Evolutionary conservation across 2,329 filamentous ascomycete species (phyloP).

Genomic region (Penicillium frequentans): DNA sequence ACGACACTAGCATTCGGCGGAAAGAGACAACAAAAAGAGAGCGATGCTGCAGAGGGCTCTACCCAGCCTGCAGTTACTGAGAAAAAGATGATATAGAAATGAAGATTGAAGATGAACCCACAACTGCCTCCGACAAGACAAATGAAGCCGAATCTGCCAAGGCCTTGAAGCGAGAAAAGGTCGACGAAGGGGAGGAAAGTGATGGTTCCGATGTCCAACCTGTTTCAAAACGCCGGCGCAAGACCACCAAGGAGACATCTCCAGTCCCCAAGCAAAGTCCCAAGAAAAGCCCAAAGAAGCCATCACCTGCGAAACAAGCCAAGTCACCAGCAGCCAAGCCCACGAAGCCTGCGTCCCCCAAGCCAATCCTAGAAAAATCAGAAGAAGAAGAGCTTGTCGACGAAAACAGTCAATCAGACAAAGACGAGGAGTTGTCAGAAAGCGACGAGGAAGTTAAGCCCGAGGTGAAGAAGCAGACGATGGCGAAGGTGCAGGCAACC

Average conservation of each 20-base stretch:
- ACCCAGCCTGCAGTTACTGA: conserved; percentile 25
- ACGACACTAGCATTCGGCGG: conserved; percentile 72
- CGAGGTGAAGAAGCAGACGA: conserved; percentile 69
- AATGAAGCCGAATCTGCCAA: conserved; percentile 14
- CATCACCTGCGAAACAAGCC: conserved; percentile 20
- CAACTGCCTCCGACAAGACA: neutral
- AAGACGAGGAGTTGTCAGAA: conserved; percentile 40
- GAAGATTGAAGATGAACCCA: conserved; percentile 6
- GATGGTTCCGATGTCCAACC: conserved; percentile 61
- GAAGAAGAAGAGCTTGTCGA: conserved; percentile 35
- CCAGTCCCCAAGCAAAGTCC: conserved; percentile 9
- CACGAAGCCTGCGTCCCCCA: neutral
- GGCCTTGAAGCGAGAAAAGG: conserved; percentile 40
- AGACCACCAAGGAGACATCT: conserved; percentile 35
- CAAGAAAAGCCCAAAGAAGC: conserved; percentile 8
- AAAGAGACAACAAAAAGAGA: conserved; percentile 49
- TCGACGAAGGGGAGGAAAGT: conserved; percentile 43
- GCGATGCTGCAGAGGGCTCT: conserved; percentile 27
- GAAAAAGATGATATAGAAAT: conserved; percentile 7
- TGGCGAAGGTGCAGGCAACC: conserved; percentile 76
- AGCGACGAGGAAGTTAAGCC: conserved; percentile 66
- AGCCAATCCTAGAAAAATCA: neutral
- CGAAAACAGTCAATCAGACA: conserved; percentile 41
- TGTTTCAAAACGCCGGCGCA: conserved; percentile 54
- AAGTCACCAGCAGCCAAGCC: neutral